Evolutionary conservation across 768 basidiomycete species (phyloP).

Genomic region (Chalciporus pseudorubinellus): DNA sequence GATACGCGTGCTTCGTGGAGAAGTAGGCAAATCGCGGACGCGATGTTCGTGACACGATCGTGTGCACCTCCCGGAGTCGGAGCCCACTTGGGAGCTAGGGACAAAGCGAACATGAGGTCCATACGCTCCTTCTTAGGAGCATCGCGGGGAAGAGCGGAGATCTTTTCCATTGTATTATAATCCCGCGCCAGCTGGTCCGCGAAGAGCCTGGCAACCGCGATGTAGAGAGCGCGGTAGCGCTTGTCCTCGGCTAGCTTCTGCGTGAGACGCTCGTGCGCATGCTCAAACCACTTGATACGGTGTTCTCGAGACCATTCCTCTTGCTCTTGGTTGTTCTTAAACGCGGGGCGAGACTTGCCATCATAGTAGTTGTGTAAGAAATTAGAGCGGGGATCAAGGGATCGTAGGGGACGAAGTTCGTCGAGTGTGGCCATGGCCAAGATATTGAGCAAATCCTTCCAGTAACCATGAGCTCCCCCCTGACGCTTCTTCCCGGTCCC

Average conservation of each 20-base stretch:
- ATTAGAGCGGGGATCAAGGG: slow-evolving; percentile 8
- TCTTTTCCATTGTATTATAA: slow-evolving; percentile 36
- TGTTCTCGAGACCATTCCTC: slow-evolving; percentile 21
- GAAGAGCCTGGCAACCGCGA: slow-evolving; percentile 61
- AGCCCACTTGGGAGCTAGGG: slow-evolving; percentile 69
- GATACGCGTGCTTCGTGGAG: slow-evolving; percentile 40
- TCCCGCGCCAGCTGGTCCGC: slow-evolving; percentile 51
- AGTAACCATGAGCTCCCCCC: slow-evolving; percentile 55
- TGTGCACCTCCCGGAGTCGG: slow-evolving; percentile 58
- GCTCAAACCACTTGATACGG: slow-evolving; percentile 20
- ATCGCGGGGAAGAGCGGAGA: slow-evolving; percentile 34
- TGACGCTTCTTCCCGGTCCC: neutral
- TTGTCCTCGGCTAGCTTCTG: slow-evolving; percentile 42
- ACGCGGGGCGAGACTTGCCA: slow-evolving; percentile 26
- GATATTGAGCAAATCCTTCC: slow-evolving; percentile 75
- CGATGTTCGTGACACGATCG: slow-evolving; percentile 61
- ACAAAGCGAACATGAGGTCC: slow-evolving; percentile 32
- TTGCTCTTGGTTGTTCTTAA: slow-evolving; percentile 22
- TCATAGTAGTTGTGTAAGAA: slow-evolving; percentile 27
- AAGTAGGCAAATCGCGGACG: slow-evolving; percentile 58
- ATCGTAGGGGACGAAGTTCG: slow-evolving; percentile 36
- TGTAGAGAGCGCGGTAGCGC: slow-evolving; percentile 60
- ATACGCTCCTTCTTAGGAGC: slow-evolving; percentile 19
- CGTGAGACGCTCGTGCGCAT: slow-evolving; percentile 37
- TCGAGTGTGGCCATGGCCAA: slow-evolving; percentile 56